Evolutionary conservation across 306 rosid genomes (phyloP).

Genomic region (Malus sieversii): DNA sequence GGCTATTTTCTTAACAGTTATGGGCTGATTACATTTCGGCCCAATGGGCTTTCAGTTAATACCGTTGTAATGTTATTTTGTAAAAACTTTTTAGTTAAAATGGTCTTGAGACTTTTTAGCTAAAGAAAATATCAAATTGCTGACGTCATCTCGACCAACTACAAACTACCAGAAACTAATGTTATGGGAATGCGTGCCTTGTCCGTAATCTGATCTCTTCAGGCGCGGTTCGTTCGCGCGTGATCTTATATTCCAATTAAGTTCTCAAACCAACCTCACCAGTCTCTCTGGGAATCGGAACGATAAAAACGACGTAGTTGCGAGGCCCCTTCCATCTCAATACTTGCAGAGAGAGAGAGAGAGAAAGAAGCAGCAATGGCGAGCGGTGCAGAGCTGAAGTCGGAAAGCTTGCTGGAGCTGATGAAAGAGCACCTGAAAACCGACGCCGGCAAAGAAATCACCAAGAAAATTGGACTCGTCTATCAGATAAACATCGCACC

Average conservation of each 20-base stretch:
- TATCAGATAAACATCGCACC: constrained; percentile 84
- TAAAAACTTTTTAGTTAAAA: too few relatives aligned
- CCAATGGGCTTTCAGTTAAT: too few relatives aligned
- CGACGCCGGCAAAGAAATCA: constrained; percentile 61
- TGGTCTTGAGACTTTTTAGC: accelerated
- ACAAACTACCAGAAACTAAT: background rate
- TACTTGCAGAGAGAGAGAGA: background rate
- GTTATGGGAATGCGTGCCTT: background rate
- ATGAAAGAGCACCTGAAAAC: constrained; percentile 71
- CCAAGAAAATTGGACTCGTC: constrained; percentile 55
- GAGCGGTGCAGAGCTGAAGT: constrained; percentile 41
- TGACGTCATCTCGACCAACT: background rate
- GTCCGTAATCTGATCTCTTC: background rate
- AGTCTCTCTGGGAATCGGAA: too few relatives aligned
- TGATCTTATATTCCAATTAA: background rate
- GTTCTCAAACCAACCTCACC: background rate
- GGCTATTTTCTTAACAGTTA: too few relatives aligned
- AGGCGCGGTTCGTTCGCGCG: background rate
- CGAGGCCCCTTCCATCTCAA: background rate
- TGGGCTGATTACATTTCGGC: too few relatives aligned
- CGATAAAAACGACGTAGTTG: background rate
- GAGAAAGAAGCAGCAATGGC: background rate
- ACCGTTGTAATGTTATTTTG: too few relatives aligned
- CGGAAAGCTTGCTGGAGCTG: constrained; percentile 60
- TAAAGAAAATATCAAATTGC: background rate